Base-by-base conservation (phyloP, 768 basidiomycete genomes). In the Boletellus emodensis region DNA sequence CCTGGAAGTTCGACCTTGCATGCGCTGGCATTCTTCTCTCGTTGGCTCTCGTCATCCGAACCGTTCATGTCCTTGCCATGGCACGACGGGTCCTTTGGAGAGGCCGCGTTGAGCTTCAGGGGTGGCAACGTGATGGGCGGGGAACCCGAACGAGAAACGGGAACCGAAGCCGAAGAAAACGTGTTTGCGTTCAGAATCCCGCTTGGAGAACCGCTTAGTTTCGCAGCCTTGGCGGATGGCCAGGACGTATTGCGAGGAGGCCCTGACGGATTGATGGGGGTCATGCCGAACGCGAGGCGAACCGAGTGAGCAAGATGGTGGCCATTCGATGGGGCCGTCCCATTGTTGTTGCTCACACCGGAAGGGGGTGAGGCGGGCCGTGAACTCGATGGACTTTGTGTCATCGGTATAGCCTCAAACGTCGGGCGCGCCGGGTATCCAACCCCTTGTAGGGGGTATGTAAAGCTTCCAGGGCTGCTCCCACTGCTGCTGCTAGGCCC, bases 271-370 rank as follows among this genome's bases (percentile, higher is more conserved):
- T 78, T 78, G 35, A 92, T 90, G 0, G 90, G 90, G 6, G 92
- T 93, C 89, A 94, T 94, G 4, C 88, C 90, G 56, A 96, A 96
- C 42, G 92, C 93, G 30, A 85, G 75, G 35, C 89, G 83, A 20
- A 95, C 86, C 1, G 86, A 89, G 61, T 90, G 87, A 4, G 88
- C 90, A 34, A 94, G 79, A 61, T 88, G 83, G 52, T 81, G 78
- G 51, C 83, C 79, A 35, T 71, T 72, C 26, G 65, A 57, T 20
- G 63, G 11, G 48, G 51, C 44, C 42, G 55, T 36, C 35, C 61
- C 65, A 26, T 4, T 26, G 24, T 26, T 26, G 46, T 61, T 65
- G 55, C 37, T 37, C 39, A 39, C 33, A 33, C 73, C 75, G 15
- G 74, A 72, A 44, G 75, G 67, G 4, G 85, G 84, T 0, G 82